These are phyloP conservation scores for Clitopilus passeckerianus DNA, from an alignment of 768 basidiomycete genomes.

Conservation along the genomic window DNA sequence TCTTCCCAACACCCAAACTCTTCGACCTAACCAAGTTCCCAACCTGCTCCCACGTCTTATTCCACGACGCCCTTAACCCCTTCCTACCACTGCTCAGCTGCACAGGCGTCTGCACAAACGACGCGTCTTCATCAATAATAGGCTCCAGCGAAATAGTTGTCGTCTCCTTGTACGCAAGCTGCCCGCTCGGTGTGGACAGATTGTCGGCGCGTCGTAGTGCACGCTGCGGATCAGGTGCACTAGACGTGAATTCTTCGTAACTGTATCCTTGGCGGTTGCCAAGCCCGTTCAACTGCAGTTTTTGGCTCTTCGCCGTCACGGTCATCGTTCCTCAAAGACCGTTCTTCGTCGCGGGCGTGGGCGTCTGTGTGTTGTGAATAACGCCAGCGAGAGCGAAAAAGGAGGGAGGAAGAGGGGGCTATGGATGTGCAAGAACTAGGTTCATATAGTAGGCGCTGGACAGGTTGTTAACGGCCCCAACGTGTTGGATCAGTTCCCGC, in stretches of 20 bases:
- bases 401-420: not conserved
- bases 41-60: not conserved
- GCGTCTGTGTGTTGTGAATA: not conserved
- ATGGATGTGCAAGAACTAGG: not conserved
- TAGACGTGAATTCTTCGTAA: not conserved
- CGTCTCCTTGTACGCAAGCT: constrained; percentile 18
- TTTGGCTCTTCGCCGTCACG: too few species aligned
- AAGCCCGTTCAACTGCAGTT: not conserved
- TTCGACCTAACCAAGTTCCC: not conserved
- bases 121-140: not conserved
- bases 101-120: constrained; percentile 3
- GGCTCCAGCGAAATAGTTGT: constrained; percentile 4
- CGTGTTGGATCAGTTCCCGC: not conserved
- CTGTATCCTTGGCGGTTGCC: not conserved
- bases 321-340: too few species aligned
- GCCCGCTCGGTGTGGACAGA: constrained; percentile 25
- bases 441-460: not conserved
- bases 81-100: not conserved
- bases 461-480: not conserved
- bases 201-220: constrained; percentile 32
- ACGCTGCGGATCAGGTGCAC: constrained; percentile 7
- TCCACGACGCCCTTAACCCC: not conserved
- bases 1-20: not conserved
- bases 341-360: too few species aligned
- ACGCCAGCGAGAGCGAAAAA: not conserved